phyloP scores from a whole-genome alignment of 768 basidiomycete species.

The Dendrothele bispora region DNA sequence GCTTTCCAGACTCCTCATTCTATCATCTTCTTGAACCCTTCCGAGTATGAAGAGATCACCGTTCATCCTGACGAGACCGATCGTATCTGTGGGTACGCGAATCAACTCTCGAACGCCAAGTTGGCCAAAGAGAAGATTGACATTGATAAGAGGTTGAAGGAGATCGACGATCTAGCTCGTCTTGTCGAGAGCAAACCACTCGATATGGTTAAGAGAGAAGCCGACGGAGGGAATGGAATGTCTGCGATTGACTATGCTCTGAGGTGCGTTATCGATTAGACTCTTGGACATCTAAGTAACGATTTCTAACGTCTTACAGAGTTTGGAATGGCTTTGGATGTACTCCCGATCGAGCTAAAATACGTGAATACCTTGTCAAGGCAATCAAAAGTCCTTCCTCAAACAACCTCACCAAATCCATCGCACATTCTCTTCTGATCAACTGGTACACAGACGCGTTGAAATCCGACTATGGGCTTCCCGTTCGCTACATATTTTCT shows the following conservation, averaged over 20 bases:
- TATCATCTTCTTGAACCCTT: constrained; percentile 3
- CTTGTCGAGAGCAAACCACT: constrained; percentile 1
- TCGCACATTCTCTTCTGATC: constrained; percentile 10
- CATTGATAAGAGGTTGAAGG: background rate
- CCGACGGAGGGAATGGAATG: constrained; percentile 7
- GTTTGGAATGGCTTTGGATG: constrained; percentile 4
- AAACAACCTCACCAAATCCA: constrained; percentile 1
- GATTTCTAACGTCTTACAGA: background rate
- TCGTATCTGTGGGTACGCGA: background rate
- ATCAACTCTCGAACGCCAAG: background rate
- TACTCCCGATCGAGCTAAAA: constrained; percentile 7
- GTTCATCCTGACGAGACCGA: background rate
- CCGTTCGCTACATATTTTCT: constrained; percentile 9
- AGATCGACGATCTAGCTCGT: background rate
- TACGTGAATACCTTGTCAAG: constrained; percentile 10
- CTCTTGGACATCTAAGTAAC: background rate
- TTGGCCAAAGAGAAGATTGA: background rate
- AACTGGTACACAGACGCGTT: constrained; percentile 6
- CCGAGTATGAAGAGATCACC: background rate
- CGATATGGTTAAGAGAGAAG: constrained; percentile 8
- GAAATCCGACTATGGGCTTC: background rate
- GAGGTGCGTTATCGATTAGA: constrained; percentile 1
- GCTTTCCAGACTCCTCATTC: background rate
- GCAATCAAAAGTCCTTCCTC: constrained; percentile 3
- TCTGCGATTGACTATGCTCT: constrained; percentile 11